Evolutionary conservation across 1,284 basidiomycete species (phyloP).

Genomic region (Ustilago vetiveriae): DNA sequence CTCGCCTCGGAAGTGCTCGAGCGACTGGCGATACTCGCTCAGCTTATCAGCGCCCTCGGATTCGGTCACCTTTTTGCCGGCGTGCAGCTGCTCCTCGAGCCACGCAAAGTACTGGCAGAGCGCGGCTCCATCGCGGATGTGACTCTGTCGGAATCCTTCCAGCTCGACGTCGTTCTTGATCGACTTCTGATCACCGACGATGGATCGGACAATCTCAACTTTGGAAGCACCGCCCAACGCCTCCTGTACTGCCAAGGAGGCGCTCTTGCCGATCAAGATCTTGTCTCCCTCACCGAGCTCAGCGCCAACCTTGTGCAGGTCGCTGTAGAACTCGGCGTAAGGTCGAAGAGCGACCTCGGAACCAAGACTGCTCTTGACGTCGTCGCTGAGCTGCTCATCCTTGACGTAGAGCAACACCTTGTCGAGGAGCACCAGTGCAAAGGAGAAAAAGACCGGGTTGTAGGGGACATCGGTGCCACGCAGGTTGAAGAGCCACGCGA

Average conservation of each 20-base stretch:
- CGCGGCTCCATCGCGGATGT: constrained; percentile 90
- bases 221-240: constrained; percentile 60
- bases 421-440: constrained; percentile 80
- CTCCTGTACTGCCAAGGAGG: constrained; percentile 62
- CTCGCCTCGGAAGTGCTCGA: constrained; percentile 81
- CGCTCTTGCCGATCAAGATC: constrained; percentile 62
- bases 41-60: constrained; percentile 82
- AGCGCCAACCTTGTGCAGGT: constrained; percentile 45
- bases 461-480: constrained; percentile 91
- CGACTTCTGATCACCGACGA: constrained; percentile 83
- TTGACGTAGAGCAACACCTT: constrained; percentile 79
- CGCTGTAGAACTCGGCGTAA: constrained; percentile 71
- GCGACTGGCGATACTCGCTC: constrained; percentile 81
- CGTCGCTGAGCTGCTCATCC: constrained; percentile 73
- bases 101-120: constrained; percentile 84
- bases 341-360: constrained; percentile 75
- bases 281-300: constrained; percentile 41
- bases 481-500: constrained; percentile 84
- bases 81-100: constrained; percentile 83
- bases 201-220: constrained; percentile 65
- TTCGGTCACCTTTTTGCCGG: constrained; percentile 78
- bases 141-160: constrained; percentile 86
- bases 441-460: constrained; percentile 93
- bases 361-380: constrained; percentile 73
- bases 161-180: constrained; percentile 89